A percentile compares a stretch with the other conserved stretches of the same genome.
These are phyloP conservation scores for Sequoia sempervirens DNA, from an alignment of 75 land plant species.

Conservation along the genomic window DNA sequence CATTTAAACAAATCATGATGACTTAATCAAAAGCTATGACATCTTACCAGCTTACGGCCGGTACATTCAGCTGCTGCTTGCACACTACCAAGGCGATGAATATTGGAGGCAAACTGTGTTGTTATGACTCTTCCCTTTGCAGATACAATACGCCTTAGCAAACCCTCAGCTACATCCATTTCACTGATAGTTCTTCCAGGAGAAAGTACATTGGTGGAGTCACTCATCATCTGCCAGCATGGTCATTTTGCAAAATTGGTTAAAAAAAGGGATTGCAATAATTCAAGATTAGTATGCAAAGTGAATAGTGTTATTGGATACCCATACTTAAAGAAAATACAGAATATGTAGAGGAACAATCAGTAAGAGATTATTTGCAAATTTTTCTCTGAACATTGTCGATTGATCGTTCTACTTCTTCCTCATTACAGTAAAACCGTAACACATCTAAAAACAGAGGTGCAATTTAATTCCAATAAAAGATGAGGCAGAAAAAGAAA, in stretches of 20 bases:
- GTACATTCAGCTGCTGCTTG: slow-evolving; percentile 97
- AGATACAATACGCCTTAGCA: slow-evolving; percentile 63
- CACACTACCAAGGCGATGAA: slow-evolving; percentile 93
- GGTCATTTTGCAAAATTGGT: neutral
- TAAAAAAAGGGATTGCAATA: neutral
- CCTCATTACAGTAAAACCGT: neutral
- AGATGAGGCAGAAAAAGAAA: too few species aligned
- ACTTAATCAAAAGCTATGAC: neutral
- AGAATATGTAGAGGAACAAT: neutral
- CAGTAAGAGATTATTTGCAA: neutral
- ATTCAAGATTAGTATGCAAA: neutral
- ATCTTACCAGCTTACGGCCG: slow-evolving; percentile 86
- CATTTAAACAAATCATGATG: neutral
- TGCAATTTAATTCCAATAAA: neutral
- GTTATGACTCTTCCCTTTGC: slow-evolving; percentile 92
- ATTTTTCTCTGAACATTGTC: neutral
- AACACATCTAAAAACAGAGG: neutral
- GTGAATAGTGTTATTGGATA: neutral
- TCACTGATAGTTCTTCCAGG: slow-evolving; percentile 97
- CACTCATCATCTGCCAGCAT: slow-evolving; percentile 93
- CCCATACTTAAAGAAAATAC: neutral
- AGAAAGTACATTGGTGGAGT: slow-evolving; percentile 94
- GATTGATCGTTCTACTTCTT: neutral
- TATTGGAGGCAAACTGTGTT: slow-evolving; percentile 98
- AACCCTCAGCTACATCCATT: slow-evolving; percentile 73